These are phyloP conservation scores for Saccharomycopsis amapae DNA, from an alignment of 805 yeast genomes.

Conservation along the genomic window DNA sequence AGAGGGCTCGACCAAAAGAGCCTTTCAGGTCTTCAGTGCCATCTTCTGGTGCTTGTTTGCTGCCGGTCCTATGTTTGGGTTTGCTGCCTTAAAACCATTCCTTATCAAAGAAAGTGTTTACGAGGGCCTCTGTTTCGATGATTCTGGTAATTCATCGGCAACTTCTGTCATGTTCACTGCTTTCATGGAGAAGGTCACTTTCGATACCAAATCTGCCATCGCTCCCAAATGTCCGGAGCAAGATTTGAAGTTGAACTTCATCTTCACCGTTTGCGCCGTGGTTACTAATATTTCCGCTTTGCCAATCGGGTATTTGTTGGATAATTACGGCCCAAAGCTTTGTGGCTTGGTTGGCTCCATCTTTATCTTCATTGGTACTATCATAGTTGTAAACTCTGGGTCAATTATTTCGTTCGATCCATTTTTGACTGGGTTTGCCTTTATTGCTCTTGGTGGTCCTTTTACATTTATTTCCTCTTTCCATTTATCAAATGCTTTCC, in stretches of 20 bases:
- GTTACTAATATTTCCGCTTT: slow-evolving; percentile 78
- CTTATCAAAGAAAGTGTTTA: slow-evolving; percentile 74
- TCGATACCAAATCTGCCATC: not conserved
- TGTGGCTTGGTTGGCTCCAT: slow-evolving; percentile 70
- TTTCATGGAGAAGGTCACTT: slow-evolving; percentile 1
- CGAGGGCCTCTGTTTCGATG: slow-evolving; percentile 44
- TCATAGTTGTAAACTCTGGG: slow-evolving; percentile 36
- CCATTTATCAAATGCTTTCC: slow-evolving; percentile 84
- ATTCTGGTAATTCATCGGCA: not conserved
- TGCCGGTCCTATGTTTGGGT: slow-evolving; percentile 95
- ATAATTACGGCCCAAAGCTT: slow-evolving; percentile 73
- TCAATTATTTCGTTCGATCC: slow-evolving; percentile 40
- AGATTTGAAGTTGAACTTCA: slow-evolving; percentile 70
- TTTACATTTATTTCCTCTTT: slow-evolving; percentile 86
- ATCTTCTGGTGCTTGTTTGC: slow-evolving; percentile 82
- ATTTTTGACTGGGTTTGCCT: slow-evolving; percentile 65
- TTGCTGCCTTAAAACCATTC: slow-evolving; percentile 88
- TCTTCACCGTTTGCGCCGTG: slow-evolving; percentile 84
- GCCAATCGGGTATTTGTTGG: slow-evolving; percentile 75
- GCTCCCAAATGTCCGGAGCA: slow-evolving; percentile 54
- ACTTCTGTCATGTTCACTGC: not conserved
- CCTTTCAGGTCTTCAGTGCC: slow-evolving; percentile 63
- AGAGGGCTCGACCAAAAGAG: slow-evolving; percentile 11
- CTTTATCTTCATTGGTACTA: slow-evolving; percentile 50
- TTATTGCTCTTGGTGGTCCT: slow-evolving; percentile 87